Percentiles rank a stretch among this genome's conserved stretches.
phyloP scores from a whole-genome alignment of 1,139 yeast species.

The Scheffersomyces cryptocercus region DNA sequence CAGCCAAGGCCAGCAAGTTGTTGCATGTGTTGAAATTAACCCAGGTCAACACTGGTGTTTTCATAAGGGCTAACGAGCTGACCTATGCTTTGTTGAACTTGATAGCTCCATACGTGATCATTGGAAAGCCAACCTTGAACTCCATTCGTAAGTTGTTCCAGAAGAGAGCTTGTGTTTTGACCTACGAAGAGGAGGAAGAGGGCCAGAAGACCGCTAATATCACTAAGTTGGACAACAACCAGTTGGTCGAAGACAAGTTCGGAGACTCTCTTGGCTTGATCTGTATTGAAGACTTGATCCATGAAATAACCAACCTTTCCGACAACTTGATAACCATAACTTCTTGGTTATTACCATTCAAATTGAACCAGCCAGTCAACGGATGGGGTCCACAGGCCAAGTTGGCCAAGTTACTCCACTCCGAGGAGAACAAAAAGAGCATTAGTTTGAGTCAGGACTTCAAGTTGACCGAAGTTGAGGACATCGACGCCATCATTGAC shows the following conservation, averaged over 20 bases:
- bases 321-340: conserved; percentile 61
- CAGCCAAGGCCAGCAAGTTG: conserved; percentile 62
- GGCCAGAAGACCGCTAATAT: conserved; percentile 29
- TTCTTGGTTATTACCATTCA: conserved; percentile 68
- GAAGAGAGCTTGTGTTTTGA: conserved; percentile 65
- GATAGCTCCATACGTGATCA: conserved; percentile 69
- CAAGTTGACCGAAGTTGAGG: conserved; percentile 59
- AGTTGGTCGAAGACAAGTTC: conserved; percentile 68
- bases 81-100: conserved; percentile 63
- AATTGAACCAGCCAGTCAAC: conserved; percentile 64
- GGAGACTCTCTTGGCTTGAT: conserved; percentile 67
- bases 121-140: conserved; percentile 70
- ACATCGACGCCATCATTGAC: conserved; percentile 65
- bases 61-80: conserved; percentile 58
- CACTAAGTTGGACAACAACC: conserved; percentile 67
- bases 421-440: conserved; percentile 44
- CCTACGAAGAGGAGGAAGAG: conserved; percentile 34
- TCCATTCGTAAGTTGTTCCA: conserved; percentile 73
- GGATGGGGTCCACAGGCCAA: conserved; percentile 71
- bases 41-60: conserved; percentile 66
- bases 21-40: conserved; percentile 59
- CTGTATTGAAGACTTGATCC: conserved; percentile 78
- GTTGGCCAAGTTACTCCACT: conserved; percentile 49
- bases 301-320: conserved; percentile 64
- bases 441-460: conserved; percentile 65